Base-by-base conservation (phyloP, 805 yeast genomes). In the Metschnikowia gelsemii region DNA sequence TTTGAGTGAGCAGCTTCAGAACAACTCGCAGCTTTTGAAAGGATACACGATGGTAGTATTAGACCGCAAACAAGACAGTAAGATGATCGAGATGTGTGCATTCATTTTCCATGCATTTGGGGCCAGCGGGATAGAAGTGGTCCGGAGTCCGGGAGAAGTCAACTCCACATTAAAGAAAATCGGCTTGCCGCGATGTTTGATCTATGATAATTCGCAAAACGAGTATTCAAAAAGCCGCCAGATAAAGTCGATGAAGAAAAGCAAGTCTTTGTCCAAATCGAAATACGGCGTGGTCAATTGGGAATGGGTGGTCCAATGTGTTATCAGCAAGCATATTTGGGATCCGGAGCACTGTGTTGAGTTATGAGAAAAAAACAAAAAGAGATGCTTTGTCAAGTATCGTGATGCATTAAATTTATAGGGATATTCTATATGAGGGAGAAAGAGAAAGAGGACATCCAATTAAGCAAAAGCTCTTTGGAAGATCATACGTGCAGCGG, bases 281-380 rank as follows among this genome's bases (percentile, higher is more conserved):
- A 24, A 23, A 27, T 61, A 31, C 54, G 62, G 50, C 28, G 48
- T 74, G 3, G 63, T 79, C 8, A 65, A 73, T 51, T 79, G 84
- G 84, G 85, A 80, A 53, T 80, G 86, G 86, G 66, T 79, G 1
- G 83, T 79, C 1, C 85, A 80, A 45, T 76, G 83, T 59, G 67
- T 78, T 12, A 78, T 80, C 19, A 61, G 68, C 44, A 59, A 59
- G 17, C 48, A 56, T 45, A 56, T 65, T 16, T 64, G 71, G 71
- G 52, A 46, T 3, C 55, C 59, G 4, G 45, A 50, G 3, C 30
- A 19, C 8, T 41, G 23, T 21, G 49, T 49, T 17, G 45, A 46
- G 23, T 12, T 38, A 4, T 36, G 12, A 2, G 8, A 37, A 21
- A 18, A 30, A 24, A 8, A 20, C 29, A 22, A 18, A 23, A 13